Evolutionary conservation across 768 basidiomycete species (phyloP).

Genomic region (Tricholoma saponaceum): DNA sequence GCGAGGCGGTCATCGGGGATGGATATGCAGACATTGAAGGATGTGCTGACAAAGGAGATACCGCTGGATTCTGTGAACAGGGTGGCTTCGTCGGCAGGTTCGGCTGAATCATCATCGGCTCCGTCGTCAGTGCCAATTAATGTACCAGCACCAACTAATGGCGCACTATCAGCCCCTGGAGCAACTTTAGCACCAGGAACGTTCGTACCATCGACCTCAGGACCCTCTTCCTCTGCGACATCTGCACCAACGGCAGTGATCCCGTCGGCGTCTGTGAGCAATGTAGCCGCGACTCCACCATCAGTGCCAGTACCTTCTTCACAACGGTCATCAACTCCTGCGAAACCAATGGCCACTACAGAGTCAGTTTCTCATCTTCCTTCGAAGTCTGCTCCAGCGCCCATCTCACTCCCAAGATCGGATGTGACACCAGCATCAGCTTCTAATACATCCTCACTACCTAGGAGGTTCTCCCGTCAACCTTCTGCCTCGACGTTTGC

Average conservation of each 20-base stretch:
- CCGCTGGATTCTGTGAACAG: neutral
- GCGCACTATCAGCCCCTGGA: neutral
- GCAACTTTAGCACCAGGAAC: neutral
- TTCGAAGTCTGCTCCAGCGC: neutral
- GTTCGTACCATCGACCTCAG: neutral
- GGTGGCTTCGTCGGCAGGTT: neutral
- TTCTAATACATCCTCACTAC: neutral
- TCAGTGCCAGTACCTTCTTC: neutral
- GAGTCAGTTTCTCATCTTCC: neutral
- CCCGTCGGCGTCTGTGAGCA: neutral
- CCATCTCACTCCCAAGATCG: neutral
- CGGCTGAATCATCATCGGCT: neutral
- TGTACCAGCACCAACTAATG: neutral
- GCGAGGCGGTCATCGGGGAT: neutral
- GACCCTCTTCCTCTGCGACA: neutral
- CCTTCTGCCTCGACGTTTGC: neutral
- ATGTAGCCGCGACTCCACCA: neutral
- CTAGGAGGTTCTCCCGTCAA: neutral
- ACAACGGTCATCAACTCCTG: neutral
- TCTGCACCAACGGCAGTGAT: neutral
- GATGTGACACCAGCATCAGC: neutral
- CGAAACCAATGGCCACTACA: neutral
- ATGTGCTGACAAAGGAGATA: neutral
- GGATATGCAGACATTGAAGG: neutral
- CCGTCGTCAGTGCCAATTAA: neutral